Base-by-base conservation (phyloP, 495 filamentous ascomycete species). In the Podospora pseudoanserina region DNA sequence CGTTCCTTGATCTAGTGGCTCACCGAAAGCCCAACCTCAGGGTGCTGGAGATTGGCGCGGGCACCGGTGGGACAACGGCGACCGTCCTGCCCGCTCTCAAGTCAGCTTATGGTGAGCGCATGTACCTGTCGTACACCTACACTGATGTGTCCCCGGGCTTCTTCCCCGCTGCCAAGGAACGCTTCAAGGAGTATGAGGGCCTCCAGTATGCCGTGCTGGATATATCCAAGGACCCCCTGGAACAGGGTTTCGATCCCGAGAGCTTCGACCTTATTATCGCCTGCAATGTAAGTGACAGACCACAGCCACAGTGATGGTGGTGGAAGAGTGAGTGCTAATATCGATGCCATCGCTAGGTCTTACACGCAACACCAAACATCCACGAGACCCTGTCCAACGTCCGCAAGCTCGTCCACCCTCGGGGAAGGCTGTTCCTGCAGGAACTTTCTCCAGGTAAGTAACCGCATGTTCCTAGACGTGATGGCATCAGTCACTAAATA, bases 261-360 rank as follows among this genome's bases (percentile, higher is more conserved):
- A 66, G 71, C 0, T 89, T 84, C 71, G 86, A 89, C 67, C 70
- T 89, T 1, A 76, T 89, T 13, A 61, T 88, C 23, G 86, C 85
- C 0, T 71, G 81, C 11, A 84, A 86, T 67, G 85, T 87, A 56
- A 56, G 53, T 3, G 30, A 32, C 30, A 32, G 30, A 32, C 61
- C 0, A 74, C 82, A 32, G 30, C 30, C 30, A 32, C 30, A 32
- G 30, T 32, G 30, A 32, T 4, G 30, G 30, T 32, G 30, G 30
- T 32, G 30, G 30, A 32, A 32, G 30, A 32, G 30, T 3, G 30
- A 32, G 3, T 32, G 30, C 30, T 32, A 7, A 32, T 32, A 32
- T 32, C 30, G 30, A 68, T 72, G 15, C 73, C 73, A 7, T 70
- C 64, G 53, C 68, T 85, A 16, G 23, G 53, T 62, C 65, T 7